These are phyloP conservation scores for Ogataea siamensis DNA, from an alignment of 805 yeast species.

Conservation along the genomic window DNA sequence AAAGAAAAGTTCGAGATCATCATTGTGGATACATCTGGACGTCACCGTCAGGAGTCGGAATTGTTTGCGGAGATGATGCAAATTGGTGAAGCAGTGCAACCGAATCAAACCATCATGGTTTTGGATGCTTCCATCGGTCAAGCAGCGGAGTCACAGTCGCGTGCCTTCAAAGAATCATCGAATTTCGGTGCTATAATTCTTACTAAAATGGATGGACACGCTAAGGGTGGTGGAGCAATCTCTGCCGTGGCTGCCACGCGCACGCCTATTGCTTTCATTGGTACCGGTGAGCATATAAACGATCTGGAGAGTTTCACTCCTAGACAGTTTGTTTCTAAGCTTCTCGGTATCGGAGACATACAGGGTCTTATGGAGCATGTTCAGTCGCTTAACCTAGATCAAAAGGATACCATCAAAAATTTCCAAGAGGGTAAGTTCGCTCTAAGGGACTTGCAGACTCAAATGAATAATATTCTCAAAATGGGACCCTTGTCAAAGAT, in stretches of 20 bases:
- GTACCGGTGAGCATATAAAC: constrained; percentile 96
- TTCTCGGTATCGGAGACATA: constrained; percentile 93
- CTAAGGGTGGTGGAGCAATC: constrained; percentile 99
- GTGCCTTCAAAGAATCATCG: constrained; percentile 89
- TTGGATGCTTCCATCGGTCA: constrained; percentile 97
- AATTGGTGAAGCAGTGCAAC: constrained; percentile 80
- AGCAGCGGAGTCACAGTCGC: constrained; percentile 94
- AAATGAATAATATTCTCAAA: constrained; percentile 91
- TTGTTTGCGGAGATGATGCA: constrained; percentile 93
- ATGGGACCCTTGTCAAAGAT: constrained; percentile 96
- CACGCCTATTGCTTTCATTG: constrained; percentile 93
- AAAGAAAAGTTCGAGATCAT: constrained; percentile 89
- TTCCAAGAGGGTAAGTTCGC: constrained; percentile 95
- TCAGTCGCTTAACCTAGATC: constrained; percentile 80
- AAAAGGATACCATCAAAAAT: constrained; percentile 87
- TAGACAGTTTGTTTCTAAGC: constrained; percentile 81
- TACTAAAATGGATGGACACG: constrained; percentile 98
- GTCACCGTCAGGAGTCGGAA: constrained; percentile 93
- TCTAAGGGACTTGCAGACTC: constrained; percentile 85
- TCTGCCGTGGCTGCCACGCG: constrained; percentile 97
- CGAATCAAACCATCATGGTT: constrained; percentile 97
- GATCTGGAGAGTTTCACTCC: constrained; percentile 93
- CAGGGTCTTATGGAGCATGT: constrained; percentile 94
- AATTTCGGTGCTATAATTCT: constrained; percentile 93
- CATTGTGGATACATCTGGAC: constrained; percentile 96